Evolutionary conservation across 257 asterid species (phyloP).

Genomic region (Handroanthus guayacan): DNA sequence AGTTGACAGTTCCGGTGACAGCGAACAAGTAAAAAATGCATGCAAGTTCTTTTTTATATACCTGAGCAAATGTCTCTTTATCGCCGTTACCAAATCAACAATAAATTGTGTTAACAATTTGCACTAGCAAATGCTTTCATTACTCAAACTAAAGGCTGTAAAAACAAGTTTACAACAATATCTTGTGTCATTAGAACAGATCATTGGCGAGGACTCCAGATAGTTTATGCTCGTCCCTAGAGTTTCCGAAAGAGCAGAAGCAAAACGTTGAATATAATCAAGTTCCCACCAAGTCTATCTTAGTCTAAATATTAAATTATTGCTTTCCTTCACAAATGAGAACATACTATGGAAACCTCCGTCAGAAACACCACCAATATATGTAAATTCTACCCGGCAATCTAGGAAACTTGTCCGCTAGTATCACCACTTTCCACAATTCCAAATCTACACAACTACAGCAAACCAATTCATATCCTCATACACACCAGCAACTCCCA

Average conservation of each 20-base stretch:
- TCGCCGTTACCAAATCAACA: background rate
- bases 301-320: background rate
- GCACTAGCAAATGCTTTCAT: background rate
- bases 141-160: background rate
- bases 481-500: slow-evolving; percentile 1
- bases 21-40: background rate
- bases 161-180: background rate
- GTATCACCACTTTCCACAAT: background rate
- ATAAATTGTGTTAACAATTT: background rate
- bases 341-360: background rate
- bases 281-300: slow-evolving; percentile 2
- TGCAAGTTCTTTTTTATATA: background rate
- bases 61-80: background rate
- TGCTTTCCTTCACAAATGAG: slow-evolving; percentile 6
- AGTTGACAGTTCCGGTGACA: too few relatives aligned
- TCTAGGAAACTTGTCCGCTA: background rate
- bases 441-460: slow-evolving; percentile 23
- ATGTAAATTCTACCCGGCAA: background rate
- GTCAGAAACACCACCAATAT: background rate
- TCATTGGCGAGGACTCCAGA: background rate
- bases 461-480: background rate
- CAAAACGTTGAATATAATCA: background rate
- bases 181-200: background rate
- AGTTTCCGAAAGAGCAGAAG: background rate
- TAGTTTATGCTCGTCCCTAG: background rate